These are phyloP conservation scores for Leccinum obscurum DNA, from an alignment of 768 basidiomycete species.

Conservation along the genomic window DNA sequence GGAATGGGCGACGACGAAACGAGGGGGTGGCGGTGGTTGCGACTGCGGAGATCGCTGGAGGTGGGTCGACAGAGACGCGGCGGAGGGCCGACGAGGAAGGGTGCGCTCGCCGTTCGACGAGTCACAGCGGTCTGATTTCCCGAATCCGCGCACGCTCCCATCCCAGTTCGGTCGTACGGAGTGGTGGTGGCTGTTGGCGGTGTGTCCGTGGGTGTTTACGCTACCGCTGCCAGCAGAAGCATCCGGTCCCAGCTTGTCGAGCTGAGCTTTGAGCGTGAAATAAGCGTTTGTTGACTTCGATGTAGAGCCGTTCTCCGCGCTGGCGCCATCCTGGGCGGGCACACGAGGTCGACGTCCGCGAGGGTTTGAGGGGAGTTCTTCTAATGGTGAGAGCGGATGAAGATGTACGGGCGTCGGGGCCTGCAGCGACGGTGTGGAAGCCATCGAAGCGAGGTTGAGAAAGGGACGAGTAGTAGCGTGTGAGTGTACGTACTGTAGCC, in stretches of 20 bases:
- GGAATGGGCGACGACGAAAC: conserved; percentile 45
- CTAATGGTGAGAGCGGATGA: conserved; percentile 64
- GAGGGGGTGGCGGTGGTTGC: conserved; percentile 26
- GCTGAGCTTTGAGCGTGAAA: conserved; percentile 63
- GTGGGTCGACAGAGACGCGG: conserved; percentile 40
- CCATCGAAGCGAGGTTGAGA: conserved; percentile 17
- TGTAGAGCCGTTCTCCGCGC: conserved; percentile 16
- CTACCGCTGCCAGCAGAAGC: not conserved
- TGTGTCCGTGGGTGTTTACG: not conserved
- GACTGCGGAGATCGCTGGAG: conserved; percentile 38
- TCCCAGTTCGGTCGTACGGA: conserved; percentile 40
- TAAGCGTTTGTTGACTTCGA: conserved; percentile 48
- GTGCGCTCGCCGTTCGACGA: conserved; percentile 20
- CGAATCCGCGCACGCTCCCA: conserved; percentile 58
- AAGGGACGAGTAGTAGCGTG: conserved; percentile 12
- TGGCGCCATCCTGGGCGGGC: conserved; percentile 30
- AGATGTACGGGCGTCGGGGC: conserved; percentile 60
- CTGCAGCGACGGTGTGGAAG: conserved; percentile 26
- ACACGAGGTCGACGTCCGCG: conserved; percentile 51
- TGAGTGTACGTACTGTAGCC: conserved; percentile 5
- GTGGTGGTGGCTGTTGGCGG: not conserved
- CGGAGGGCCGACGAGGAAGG: conserved; percentile 31
- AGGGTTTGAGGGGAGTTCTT: conserved; percentile 41
- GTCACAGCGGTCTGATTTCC: conserved; percentile 40
- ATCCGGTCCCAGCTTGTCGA: conserved; percentile 42